These are phyloP conservation scores for Sugiyamaella floridensis DNA, from an alignment of 805 yeast species.

Conservation along the genomic window DNA sequence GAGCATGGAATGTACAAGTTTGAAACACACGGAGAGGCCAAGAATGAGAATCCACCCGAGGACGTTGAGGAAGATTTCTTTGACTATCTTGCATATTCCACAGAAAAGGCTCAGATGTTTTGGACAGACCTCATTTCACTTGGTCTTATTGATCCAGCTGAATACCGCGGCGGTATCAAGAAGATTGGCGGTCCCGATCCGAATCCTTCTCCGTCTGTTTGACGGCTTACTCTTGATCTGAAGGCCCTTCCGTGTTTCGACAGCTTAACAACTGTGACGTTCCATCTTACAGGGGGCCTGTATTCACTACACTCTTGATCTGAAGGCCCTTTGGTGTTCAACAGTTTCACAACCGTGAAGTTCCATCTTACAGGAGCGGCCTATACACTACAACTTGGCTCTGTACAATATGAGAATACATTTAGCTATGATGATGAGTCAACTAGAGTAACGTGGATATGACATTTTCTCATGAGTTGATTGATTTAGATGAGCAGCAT, in stretches of 20 bases:
- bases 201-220: not conserved
- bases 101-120: constrained; percentile 64
- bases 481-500: constrained; percentile 60
- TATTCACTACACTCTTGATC: too few relatives aligned
- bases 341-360: too few relatives aligned
- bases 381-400: not conserved
- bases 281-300: too few relatives aligned
- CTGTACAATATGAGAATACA: not conserved
- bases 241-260: too few relatives aligned
- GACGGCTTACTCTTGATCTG: not conserved
- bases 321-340: too few relatives aligned
- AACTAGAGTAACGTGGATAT: too few relatives aligned
- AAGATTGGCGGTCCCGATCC: not conserved
- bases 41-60: constrained; percentile 23
- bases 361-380: not conserved
- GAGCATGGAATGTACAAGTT: constrained; percentile 36
- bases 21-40: constrained; percentile 22
- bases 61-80: constrained; percentile 54
- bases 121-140: constrained; percentile 67
- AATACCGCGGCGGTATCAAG: constrained; percentile 25
- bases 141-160: constrained; percentile 41
- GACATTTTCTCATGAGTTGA: too few relatives aligned
- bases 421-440: not conserved
- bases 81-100: constrained; percentile 68
- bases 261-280: too few relatives aligned